Percentiles rank a stretch among this genome's conserved stretches.
Evolutionary conservation across 2,329 filamentous ascomycete genomes (phyloP).

Genomic region (Mariannaea elegans): DNA sequence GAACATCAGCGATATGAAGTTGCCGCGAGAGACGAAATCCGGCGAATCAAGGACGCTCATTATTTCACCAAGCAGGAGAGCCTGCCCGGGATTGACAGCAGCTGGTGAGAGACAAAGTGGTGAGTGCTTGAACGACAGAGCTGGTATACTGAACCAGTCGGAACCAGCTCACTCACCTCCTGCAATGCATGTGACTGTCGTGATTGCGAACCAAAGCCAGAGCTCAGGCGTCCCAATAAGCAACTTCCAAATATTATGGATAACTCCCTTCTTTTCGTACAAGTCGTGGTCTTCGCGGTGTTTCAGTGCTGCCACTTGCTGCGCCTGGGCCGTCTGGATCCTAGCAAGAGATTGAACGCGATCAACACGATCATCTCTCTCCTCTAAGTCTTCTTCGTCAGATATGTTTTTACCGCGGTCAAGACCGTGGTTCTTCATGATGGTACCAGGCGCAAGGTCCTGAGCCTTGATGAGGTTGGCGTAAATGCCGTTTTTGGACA

Average conservation of each 20-base stretch:
- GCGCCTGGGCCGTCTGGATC: conserved; percentile 54
- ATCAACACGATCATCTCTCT: not conserved
- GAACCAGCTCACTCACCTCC: conserved; percentile 9
- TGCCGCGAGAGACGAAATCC: conserved; percentile 37
- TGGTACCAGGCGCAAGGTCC: not conserved
- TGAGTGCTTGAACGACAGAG: not conserved
- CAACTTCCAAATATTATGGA: conserved; percentile 10
- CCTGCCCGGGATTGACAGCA: conserved; percentile 17
- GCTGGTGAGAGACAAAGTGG: not conserved
- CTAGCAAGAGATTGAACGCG: conserved; percentile 42
- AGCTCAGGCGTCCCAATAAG: conserved; percentile 4
- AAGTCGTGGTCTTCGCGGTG: conserved; percentile 36
- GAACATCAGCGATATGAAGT: conserved; percentile 61
- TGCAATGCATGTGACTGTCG: not conserved
- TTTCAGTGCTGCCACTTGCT: conserved; percentile 46
- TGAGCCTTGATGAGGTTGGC: conserved; percentile 53
- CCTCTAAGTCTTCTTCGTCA: not conserved
- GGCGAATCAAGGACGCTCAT: conserved; percentile 35
- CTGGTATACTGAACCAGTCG: too few species aligned
- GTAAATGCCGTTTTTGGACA: conserved; percentile 58
- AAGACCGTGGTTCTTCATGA: not conserved
- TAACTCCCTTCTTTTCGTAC: conserved; percentile 1
- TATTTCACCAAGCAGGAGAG: conserved; percentile 20
- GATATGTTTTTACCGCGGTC: not conserved
- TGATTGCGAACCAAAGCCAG: not conserved